phyloP scores from a whole-genome alignment of 1,139 yeast genomes.

The Wickerhamiella infanticola region DNA sequence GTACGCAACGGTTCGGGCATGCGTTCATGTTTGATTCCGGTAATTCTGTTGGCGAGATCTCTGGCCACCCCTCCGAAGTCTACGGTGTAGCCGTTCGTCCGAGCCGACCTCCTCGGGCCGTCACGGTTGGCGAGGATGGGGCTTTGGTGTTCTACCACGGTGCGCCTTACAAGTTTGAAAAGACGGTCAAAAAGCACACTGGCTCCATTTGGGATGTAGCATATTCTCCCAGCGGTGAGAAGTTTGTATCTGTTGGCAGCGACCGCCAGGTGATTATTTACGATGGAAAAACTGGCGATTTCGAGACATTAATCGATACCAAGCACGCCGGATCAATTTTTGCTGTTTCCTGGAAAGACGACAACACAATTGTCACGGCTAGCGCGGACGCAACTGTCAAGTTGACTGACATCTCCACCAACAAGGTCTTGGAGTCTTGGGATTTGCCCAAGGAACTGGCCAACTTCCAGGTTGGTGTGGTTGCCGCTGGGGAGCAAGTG shows the following conservation, averaged over 20 bases:
- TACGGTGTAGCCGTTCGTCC: slow-evolving; percentile 77
- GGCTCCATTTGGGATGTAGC: slow-evolving; percentile 70
- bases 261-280: slow-evolving; percentile 66
- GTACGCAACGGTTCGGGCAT: slow-evolving; percentile 82
- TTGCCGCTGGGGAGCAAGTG: slow-evolving; percentile 41
- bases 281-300: slow-evolving; percentile 82
- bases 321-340: slow-evolving; percentile 71
- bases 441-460: slow-evolving; percentile 24
- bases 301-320: slow-evolving; percentile 31
- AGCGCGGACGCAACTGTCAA: slow-evolving; percentile 72
- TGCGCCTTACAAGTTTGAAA: slow-evolving; percentile 80
- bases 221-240: slow-evolving; percentile 57
- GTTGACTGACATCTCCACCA: slow-evolving; percentile 36
- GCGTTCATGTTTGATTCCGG: slow-evolving; percentile 92
- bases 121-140: slow-evolving; percentile 81
- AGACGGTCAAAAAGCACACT: slow-evolving; percentile 60
- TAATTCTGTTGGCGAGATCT: slow-evolving; percentile 85
- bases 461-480: slow-evolving; percentile 72
- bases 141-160: slow-evolving; percentile 77
- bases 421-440: slow-evolving; percentile 19
- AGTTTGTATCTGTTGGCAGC: slow-evolving; percentile 70
- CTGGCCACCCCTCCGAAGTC: slow-evolving; percentile 79
- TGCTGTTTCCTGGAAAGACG: slow-evolving; percentile 53
- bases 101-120: slow-evolving; percentile 87
- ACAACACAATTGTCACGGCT: slow-evolving; percentile 49